Evolutionary conservation across 208 protist genomes (phyloP).

Genomic region (Acanthamoeba castellanii): DNA sequence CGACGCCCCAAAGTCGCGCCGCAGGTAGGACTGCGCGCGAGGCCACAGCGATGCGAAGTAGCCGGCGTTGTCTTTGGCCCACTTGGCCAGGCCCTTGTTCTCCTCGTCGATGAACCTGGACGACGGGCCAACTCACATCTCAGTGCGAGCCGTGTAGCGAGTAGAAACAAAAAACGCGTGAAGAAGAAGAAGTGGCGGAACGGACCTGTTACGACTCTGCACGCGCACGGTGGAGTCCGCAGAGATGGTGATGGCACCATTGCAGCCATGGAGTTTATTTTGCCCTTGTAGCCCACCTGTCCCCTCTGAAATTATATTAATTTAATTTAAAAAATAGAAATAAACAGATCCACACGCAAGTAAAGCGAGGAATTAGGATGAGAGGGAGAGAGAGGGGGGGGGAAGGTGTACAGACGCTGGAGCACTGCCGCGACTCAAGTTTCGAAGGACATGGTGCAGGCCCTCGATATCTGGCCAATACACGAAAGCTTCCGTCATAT

Average conservation of each 20-base stretch:
- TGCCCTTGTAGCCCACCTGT: conserved; percentile 15
- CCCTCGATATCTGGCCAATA: conserved; percentile 43
- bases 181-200: not conserved
- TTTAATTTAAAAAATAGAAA: not conserved
- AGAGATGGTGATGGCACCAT: conserved; percentile 5
- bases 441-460: conserved; percentile 9
- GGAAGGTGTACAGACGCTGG: not conserved
- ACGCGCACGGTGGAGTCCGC: conserved; percentile 2
- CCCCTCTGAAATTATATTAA: not conserved
- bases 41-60: conserved; percentile 39
- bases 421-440: not conserved
- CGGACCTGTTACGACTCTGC: conserved; percentile 58
- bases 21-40: not conserved
- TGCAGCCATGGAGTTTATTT: conserved; percentile 56
- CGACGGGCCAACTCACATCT: too few relatives aligned
- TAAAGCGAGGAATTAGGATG: too few relatives aligned
- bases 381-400: not conserved
- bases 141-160: not conserved
- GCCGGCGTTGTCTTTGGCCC: not conserved
- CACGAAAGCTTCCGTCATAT: not conserved
- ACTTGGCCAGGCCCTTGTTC: conserved; percentile 51
- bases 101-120: conserved; percentile 49
- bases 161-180: not conserved
- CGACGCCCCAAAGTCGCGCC: not conserved
- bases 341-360: not conserved